Conservation (phyloP, 2,329 filamentous ascomycete species). For the Venturia asperata region DNA sequence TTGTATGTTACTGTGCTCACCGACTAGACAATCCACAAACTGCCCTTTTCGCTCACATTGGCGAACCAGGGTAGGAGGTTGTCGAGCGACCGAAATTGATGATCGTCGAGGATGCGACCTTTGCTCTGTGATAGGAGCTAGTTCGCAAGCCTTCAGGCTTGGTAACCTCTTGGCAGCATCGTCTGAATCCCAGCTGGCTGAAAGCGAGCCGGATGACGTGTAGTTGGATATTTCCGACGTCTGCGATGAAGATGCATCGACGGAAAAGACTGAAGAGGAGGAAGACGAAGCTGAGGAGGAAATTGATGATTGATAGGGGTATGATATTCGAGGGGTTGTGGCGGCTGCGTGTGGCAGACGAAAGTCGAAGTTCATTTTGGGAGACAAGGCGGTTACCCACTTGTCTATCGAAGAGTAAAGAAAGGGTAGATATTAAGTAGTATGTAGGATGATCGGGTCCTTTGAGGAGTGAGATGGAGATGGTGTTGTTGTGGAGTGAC, state of each 20-base stretch:
- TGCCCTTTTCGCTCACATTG: slow-evolving; percentile 88
- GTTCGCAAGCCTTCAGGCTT: slow-evolving; percentile 20
- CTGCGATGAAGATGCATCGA: slow-evolving; percentile 56
- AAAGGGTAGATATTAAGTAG: slow-evolving; percentile 17
- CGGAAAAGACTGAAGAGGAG: slow-evolving; percentile 70
- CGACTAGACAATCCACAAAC: slow-evolving; percentile 95
- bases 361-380: slow-evolving; percentile 36
- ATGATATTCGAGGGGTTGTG: slow-evolving; percentile 31
- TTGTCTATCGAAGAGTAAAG: slow-evolving; percentile 20
- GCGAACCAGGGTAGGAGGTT: slow-evolving; percentile 68
- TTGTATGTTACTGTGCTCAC: slow-evolving; percentile 52
- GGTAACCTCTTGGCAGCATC: slow-evolving; percentile 28
- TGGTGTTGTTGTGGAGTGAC: slow-evolving; percentile 14
- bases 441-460: slow-evolving; percentile 10
- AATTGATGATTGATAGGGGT: slow-evolving; percentile 63
- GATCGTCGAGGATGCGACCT: slow-evolving; percentile 56
- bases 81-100: slow-evolving; percentile 39
- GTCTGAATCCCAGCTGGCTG: slow-evolving; percentile 28
- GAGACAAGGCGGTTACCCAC: slow-evolving; percentile 16
- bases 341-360: slow-evolving; percentile 29
- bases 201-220: slow-evolving; percentile 45
- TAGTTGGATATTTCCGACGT: slow-evolving; percentile 60
- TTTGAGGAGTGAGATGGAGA: neutral
- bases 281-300: slow-evolving; percentile 71
- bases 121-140: slow-evolving; percentile 40